phyloP scores from a whole-genome alignment of 441 rosid genomes.

The Euphorbia celastroides region DNA sequence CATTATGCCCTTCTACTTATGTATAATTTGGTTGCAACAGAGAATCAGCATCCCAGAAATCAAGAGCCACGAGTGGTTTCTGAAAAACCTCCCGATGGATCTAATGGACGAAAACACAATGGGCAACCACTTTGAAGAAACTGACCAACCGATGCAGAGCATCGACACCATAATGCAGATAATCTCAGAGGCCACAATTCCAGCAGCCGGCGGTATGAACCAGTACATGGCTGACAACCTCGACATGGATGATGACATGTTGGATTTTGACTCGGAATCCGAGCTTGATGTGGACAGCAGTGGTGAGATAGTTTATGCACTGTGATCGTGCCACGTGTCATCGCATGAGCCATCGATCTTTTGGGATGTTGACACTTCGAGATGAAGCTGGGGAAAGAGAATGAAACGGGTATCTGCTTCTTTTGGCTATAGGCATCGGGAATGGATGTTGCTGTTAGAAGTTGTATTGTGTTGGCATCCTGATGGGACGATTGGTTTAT shows the following conservation, averaged over 20 bases:
- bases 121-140: conserved; percentile 69
- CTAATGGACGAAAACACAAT: conserved; percentile 61
- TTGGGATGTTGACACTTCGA: background rate
- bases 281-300: conserved; percentile 95
- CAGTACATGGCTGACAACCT: conserved; percentile 62
- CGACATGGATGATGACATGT: conserved; percentile 83
- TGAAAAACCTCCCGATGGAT: conserved; percentile 83
- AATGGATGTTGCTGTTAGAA: too few species aligned
- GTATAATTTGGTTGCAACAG: conserved; percentile 41
- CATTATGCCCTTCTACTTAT: too few species aligned
- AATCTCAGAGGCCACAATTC: conserved; percentile 85
- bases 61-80: conserved; percentile 84
- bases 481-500: too few species aligned
- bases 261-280: conserved; percentile 71
- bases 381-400: background rate
- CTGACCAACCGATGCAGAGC: conserved; percentile 84
- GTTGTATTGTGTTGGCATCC: too few species aligned
- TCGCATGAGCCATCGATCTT: background rate
- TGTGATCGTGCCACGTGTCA: conserved; percentile 31
- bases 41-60: conserved; percentile 83
- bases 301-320: conserved; percentile 86
- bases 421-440: background rate
- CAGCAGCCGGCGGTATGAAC: conserved; percentile 53
- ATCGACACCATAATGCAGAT: conserved; percentile 89
- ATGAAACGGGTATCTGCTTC: conserved; percentile 7